Base-by-base conservation (phyloP, 345 rosid genomes). In the Linum lewisii region DNA sequence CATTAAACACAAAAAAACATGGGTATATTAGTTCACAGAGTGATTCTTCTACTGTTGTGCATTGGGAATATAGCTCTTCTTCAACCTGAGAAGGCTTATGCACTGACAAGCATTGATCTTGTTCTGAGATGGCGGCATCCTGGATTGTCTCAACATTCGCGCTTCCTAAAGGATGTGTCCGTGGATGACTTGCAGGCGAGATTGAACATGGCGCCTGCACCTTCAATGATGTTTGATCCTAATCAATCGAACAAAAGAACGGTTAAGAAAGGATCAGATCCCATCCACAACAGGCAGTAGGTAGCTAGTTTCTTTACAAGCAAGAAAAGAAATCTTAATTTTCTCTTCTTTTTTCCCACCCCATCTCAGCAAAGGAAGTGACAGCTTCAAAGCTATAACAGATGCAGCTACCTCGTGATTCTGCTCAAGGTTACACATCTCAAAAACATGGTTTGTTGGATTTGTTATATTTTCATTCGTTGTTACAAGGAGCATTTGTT, bases 261-360 rank as follows among this genome's bases (percentile, higher is more conserved):
- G 54, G 82, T 82, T 69, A 67, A 77, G 50, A 79, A 64, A 75
- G 97, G 97, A 63, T 85, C 98, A 0, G 87, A 90, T 72, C 97
- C 97, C 47, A 90, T 90, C 63, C 97, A 84, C 78, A 89, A 89
- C 81, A 81, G 68, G 72, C 77, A 84, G 67, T 84, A 75, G 47
- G 15, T 26, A 26, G 32, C 45, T 38, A 13, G 45, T 38, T 38
- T n/a, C n/a, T n/a, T 38, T 42, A 11, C 3, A 16, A 42, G 18
- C 47, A 11, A 42, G 47, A 16, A 16, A 42, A 11, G 14, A 42
- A 15, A 9, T 8, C 45, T 15, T 2, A 38, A 42, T 8, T 11
- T 9, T 11, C 14, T 42, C 9, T 42, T 42, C 47, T 42, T 42
- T 8, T 11, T 42, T 23, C 26, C 57, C 32, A n/a, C n/a, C 8